Conservation (phyloP, 768 basidiomycete species). For the Chlorophyllum brunneum region DNA sequence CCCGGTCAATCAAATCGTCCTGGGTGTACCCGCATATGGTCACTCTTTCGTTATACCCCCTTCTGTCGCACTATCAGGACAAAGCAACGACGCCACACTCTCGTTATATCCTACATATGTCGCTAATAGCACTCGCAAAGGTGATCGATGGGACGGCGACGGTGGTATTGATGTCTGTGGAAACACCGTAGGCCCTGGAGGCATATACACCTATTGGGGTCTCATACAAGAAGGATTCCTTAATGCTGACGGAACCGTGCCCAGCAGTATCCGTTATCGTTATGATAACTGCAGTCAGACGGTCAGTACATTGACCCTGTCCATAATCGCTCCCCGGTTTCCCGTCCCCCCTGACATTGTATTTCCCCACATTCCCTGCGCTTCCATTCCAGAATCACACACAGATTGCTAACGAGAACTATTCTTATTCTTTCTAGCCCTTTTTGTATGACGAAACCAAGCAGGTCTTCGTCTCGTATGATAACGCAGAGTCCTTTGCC, state of each 20-base stretch:
- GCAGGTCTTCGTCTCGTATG: constrained; percentile 61
- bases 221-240: constrained; percentile 56
- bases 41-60: constrained; percentile 58
- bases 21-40: constrained; percentile 84
- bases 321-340: not conserved
- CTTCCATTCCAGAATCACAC: constrained; percentile 4
- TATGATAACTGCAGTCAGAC: constrained; percentile 74
- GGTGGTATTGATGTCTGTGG: constrained; percentile 57
- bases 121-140: constrained; percentile 35
- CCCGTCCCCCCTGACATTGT: not conserved
- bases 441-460: constrained; percentile 57
- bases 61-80: constrained; percentile 30
- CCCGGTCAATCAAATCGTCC: constrained; percentile 63
- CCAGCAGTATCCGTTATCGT: constrained; percentile 42
- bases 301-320: constrained; percentile 30
- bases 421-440: constrained; percentile 39
- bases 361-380: constrained; percentile 1
- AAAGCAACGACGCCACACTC: constrained; percentile 25
- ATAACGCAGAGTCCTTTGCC: constrained; percentile 55
- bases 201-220: constrained; percentile 62
- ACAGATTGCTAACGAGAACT: constrained; percentile 2
- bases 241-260: constrained; percentile 34
- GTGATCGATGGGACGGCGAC: constrained; percentile 56
- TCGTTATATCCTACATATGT: constrained; percentile 53
- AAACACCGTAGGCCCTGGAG: constrained; percentile 43